Evolutionary conservation across 495 filamentous ascomycete species (phyloP).

Genomic region (Penicilliopsis zonata): DNA sequence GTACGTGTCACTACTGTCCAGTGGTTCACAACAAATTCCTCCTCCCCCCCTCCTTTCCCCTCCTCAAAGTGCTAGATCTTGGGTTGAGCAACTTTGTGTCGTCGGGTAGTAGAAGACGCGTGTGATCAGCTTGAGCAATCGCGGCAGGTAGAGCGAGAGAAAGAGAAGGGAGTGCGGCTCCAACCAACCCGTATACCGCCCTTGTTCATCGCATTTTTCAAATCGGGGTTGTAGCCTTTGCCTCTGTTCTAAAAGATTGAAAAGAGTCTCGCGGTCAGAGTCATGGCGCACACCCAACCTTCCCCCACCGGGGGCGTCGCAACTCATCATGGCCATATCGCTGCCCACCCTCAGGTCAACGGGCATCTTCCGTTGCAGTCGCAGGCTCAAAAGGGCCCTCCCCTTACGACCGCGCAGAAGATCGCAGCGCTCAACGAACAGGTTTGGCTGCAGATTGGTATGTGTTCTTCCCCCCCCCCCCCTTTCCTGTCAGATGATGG

Average conservation of each 20-base stretch:
- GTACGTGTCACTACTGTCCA: too few species aligned
- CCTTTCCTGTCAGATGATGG: too few species aligned
- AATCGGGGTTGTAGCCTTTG: too few species aligned
- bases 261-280: too few species aligned
- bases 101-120: too few species aligned
- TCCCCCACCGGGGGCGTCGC: conserved; percentile 38
- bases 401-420: conserved; percentile 45
- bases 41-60: too few species aligned
- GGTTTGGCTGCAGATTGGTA: conserved; percentile 94
- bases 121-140: background rate
- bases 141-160: background rate
- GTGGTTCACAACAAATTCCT: too few species aligned
- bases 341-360: conserved; percentile 38
- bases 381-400: conserved; percentile 35
- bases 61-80: too few species aligned
- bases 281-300: conserved; percentile 40
- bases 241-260: too few species aligned
- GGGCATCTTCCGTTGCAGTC: conserved; percentile 41
- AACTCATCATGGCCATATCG: conserved; percentile 36
- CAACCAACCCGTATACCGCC: too few species aligned
- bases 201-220: too few species aligned
- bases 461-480: conserved; percentile 9
- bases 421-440: conserved; percentile 62
- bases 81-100: too few species aligned
- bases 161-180: background rate